Conservation (phyloP, 176 grass and related monocot species). For the Oryza coarctata region DNA sequence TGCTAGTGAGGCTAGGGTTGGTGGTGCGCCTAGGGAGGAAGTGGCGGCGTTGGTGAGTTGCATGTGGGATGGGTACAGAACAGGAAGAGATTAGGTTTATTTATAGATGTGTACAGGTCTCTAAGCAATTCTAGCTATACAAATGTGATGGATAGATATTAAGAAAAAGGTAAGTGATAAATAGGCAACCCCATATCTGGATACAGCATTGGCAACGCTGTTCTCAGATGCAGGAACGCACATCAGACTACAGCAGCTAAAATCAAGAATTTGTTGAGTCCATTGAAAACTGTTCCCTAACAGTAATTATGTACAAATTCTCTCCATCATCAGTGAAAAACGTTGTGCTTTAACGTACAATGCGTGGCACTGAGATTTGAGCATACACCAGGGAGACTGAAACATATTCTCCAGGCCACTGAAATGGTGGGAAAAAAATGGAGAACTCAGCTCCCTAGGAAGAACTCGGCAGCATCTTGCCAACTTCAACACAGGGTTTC, state of each 20-base stretch:
- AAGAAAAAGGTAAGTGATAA: too few species aligned
- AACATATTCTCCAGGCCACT: not conserved
- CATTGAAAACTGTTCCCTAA: not conserved
- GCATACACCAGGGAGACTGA: not conserved
- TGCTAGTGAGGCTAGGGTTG: too few species aligned
- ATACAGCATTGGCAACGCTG: too few species aligned
- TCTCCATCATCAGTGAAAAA: not conserved
- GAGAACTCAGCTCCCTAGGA: not conserved
- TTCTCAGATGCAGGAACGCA: too few species aligned
- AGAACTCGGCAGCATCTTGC: not conserved
- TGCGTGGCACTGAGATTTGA: not conserved
- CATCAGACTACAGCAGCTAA: not conserved
- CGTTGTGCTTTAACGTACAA: not conserved
- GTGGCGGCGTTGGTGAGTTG: too few species aligned
- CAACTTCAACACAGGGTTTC: slow-evolving; percentile 20
- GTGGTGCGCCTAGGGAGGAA: too few species aligned
- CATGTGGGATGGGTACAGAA: too few species aligned
- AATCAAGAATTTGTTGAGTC: not conserved
- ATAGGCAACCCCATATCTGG: too few species aligned
- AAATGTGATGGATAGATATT: too few species aligned
- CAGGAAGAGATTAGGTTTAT: too few species aligned
- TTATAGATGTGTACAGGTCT: too few species aligned
- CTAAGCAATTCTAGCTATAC: too few species aligned
- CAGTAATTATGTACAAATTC: slow-evolving; percentile 2
- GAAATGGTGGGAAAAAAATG: not conserved